Conservation (phyloP, 768 basidiomycete species). For the Amanita pallidorosea region DNA sequence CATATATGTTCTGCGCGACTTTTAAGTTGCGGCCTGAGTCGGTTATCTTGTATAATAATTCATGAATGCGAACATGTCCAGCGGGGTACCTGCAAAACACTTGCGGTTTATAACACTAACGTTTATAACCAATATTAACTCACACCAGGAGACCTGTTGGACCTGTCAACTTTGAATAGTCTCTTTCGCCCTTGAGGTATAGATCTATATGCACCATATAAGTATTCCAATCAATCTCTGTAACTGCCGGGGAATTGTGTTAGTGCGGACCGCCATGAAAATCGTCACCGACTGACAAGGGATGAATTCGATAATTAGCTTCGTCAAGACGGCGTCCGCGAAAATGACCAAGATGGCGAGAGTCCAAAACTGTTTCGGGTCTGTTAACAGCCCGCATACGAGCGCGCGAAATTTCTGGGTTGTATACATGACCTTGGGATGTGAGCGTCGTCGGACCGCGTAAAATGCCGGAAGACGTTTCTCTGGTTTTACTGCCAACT, state of each 20-base stretch:
- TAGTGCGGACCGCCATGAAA: constrained; percentile 1
- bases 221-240: constrained; percentile 97
- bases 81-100: constrained; percentile 72
- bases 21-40: constrained; percentile 46
- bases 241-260: constrained; percentile 44
- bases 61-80: constrained; percentile 81
- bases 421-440: neutral
- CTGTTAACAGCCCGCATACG: constrained; percentile 29
- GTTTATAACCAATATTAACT: constrained; percentile 11
- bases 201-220: constrained; percentile 84
- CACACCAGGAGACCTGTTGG: constrained; percentile 93
- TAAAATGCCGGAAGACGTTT: neutral
- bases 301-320: constrained; percentile 70
- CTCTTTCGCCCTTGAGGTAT: constrained; percentile 70
- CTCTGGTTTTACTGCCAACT: neutral
- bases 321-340: constrained; percentile 70
- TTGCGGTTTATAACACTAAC: neutral
- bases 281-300: constrained; percentile 51
- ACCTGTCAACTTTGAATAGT: constrained; percentile 75
- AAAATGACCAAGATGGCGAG: constrained; percentile 55
- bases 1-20: constrained; percentile 73
- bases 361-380: constrained; percentile 55
- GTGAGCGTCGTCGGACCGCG: neutral
- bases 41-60: constrained; percentile 54
- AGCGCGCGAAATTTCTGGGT: neutral